A percentile compares a stretch with the other conserved stretches of the same genome.
These are phyloP conservation scores for Ephemerocybe angulata DNA, from an alignment of 768 basidiomycete species.

Conservation along the genomic window DNA sequence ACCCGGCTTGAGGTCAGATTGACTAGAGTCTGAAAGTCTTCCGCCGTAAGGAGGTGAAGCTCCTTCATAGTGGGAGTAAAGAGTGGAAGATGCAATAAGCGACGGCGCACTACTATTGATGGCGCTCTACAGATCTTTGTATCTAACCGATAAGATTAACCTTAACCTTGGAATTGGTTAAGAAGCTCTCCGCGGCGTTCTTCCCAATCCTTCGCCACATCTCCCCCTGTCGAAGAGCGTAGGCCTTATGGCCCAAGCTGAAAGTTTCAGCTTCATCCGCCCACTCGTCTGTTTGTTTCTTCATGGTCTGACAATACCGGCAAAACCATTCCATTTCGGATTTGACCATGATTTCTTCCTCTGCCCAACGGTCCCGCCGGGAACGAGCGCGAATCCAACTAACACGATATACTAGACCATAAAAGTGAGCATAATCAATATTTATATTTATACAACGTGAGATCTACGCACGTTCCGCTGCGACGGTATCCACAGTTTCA, in stretches of 20 bases:
- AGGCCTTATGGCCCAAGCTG: neutral
- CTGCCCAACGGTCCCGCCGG: neutral
- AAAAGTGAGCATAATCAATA: neutral
- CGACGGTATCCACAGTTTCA: neutral
- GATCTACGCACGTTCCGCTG: neutral
- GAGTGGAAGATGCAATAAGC: too few relatives aligned
- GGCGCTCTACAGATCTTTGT: too few relatives aligned
- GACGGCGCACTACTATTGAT: too few relatives aligned
- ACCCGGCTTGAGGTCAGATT: too few relatives aligned
- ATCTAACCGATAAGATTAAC: too few relatives aligned
- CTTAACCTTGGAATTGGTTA: too few relatives aligned
- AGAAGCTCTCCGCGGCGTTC: too few relatives aligned
- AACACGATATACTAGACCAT: neutral
- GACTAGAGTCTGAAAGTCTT: too few relatives aligned
- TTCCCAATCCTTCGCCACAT: too few relatives aligned
- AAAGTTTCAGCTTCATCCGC: neutral
- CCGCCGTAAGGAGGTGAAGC: too few relatives aligned
- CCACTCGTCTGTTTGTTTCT: neutral
- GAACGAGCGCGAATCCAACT: neutral
- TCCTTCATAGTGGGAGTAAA: too few relatives aligned
- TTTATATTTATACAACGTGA: neutral
- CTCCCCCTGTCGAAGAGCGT: neutral
- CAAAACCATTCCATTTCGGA: neutral
- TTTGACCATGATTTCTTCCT: neutral
- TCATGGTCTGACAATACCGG: neutral